Percentiles rank a stretch among this genome's conserved stretches.
These are phyloP conservation scores for Saccharomycopsis capsularis DNA, from an alignment of 805 yeast genomes.

Conservation along the genomic window DNA sequence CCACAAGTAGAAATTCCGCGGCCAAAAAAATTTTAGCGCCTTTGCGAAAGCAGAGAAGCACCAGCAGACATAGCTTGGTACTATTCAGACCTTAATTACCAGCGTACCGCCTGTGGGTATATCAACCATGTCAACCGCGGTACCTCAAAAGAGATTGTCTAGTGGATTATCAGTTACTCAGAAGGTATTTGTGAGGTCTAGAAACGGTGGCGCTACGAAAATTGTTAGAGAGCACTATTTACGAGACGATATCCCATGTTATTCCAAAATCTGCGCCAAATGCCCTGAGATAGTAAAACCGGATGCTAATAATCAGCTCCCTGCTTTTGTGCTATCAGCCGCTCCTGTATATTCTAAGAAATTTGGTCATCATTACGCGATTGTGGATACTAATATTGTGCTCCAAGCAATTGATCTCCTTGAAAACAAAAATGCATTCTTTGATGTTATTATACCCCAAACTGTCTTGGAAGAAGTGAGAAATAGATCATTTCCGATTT, in stretches of 20 bases:
- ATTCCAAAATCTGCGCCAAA: slow-evolving; percentile 56
- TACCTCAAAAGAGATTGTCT: slow-evolving; percentile 37
- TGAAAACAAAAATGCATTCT: slow-evolving; percentile 69
- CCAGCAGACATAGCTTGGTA: no score
- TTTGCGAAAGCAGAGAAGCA: no score
- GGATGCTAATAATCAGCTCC: slow-evolving; percentile 62
- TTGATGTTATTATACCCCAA: slow-evolving; percentile 91
- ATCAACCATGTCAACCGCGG: slow-evolving; percentile 22
- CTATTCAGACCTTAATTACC: no score
- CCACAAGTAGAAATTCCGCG: no score
- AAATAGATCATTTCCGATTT: slow-evolving; percentile 80
- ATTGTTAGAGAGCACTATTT: slow-evolving; percentile 91
- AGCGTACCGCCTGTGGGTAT: no score
- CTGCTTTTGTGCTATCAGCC: slow-evolving; percentile 57
- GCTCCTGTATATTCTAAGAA: slow-evolving; percentile 43
- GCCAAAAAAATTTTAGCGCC: no score
- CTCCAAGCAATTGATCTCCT: slow-evolving; percentile 83
- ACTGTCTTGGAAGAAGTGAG: slow-evolving; percentile 91
- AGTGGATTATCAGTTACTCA: slow-evolving; percentile 63
- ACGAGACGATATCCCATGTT: slow-evolving; percentile 88
- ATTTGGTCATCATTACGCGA: slow-evolving; percentile 70
- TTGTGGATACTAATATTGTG: slow-evolving; percentile 83
- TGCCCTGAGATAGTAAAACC: slow-evolving; percentile 54
- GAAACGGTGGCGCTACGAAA: slow-evolving; percentile 85
- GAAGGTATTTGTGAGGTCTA: slow-evolving; percentile 86